Percentiles rank a stretch among this genome's conserved stretches.
phyloP scores from a whole-genome alignment of 176 grass and related monocot species.

The Musa schizocarpa region DNA sequence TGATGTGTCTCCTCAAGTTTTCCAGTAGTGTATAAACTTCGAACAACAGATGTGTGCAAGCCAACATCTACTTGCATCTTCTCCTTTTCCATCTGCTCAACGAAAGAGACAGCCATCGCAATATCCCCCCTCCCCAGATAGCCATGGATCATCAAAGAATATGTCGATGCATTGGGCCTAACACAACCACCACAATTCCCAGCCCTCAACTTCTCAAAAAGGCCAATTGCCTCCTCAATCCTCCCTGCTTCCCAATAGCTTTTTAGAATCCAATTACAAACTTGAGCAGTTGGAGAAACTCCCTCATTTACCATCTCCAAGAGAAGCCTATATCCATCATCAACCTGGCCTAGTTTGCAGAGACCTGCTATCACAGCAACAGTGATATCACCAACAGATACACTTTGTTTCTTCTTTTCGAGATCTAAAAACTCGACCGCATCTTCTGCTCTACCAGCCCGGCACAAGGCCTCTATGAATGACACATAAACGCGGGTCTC shows the following conservation, averaged over 20 bases:
- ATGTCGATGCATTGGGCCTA: conserved; percentile 1
- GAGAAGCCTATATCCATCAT: conserved; percentile 6
- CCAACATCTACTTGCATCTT: background rate
- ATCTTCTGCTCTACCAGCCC: conserved; percentile 7
- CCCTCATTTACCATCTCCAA: background rate
- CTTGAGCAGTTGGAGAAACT: conserved; percentile 6
- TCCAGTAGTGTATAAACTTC: background rate
- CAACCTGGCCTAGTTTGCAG: conserved; percentile 4
- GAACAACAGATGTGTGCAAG: conserved; percentile 9
- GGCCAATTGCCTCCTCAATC: background rate
- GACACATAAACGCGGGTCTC: conserved; percentile 1
- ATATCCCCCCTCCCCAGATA: background rate
- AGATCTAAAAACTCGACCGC: conserved; percentile 2
- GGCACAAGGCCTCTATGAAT: conserved; percentile 12
- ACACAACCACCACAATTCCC: background rate
- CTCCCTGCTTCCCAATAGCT: conserved; percentile 11
- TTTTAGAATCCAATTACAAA: conserved; percentile 15
- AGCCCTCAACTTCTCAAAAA: conserved; percentile 2
- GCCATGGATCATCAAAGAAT: conserved; percentile 9
- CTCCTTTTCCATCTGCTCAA: background rate
- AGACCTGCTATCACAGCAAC: background rate
- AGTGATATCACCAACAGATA: background rate
- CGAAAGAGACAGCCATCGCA: background rate
- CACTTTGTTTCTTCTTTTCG: background rate
- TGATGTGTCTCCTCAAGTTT: background rate